Base-by-base conservation (phyloP, 306 rosid genomes). In the Prunus campanulata region DNA sequence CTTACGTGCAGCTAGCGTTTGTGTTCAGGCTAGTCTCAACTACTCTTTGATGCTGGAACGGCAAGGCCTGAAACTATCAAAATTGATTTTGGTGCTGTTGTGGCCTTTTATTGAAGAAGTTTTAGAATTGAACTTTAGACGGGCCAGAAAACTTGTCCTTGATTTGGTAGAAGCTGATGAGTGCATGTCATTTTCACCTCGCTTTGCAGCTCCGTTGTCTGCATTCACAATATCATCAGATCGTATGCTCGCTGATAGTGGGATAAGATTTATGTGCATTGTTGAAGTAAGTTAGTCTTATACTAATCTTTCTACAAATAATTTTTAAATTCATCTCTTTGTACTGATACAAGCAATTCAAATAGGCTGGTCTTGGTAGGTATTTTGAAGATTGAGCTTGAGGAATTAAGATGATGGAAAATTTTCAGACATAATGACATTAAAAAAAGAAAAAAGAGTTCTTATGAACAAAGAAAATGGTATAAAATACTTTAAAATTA, bases 31-130 rank as follows among this genome's bases (percentile, higher is more conserved):
- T 78, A 90, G 98, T 89, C 92, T 95, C 74, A 92, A 74, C 68
- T 92, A 89, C 83, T 89, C 97, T 82, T 87, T 82, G 71, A 81
- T 87, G 76, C 87, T 92, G 81, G 99, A 92, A 81, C 68, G 87
- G 62, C 97, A 88, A 68, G 98, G 99, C 78, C 75, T 95, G 81
- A 95, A 91, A 84, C 83, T 92, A 81, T 91, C 98, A 24, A 91
- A 95, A 79, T 83, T 95, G 80, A 81, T 95, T 72, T 78, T 95
- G 88, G 97, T 95, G 74, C 89, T 95, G 72, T 78, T 95, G 66
- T 93, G 91, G 66, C 88, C 99, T 84, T 95, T 86, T 74, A 76
- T 95, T 76, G 99, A 95, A 88, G 98, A 91, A 86, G 96, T 92
- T 77, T 80, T 95, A 77, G 99, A 95, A 81, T 86, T 88, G 80